Evolutionary conservation across 495 filamentous ascomycete species (phyloP).

Genomic region (Aspergillus panamensis): DNA sequence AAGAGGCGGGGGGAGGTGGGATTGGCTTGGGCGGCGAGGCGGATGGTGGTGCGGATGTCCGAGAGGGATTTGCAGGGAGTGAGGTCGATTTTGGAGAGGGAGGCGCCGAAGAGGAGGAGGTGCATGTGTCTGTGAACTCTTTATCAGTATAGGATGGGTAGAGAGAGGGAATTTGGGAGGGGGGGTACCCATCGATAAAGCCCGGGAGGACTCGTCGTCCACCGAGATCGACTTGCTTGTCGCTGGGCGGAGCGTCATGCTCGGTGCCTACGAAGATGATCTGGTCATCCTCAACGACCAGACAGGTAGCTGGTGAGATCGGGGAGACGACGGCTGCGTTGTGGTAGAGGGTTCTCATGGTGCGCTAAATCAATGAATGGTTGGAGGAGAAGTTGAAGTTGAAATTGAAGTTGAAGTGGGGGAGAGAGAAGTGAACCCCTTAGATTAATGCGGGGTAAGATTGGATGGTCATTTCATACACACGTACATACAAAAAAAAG

Average conservation of each 20-base stretch:
- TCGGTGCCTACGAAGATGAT: slow-evolving; percentile 40
- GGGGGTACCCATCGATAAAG: slow-evolving; percentile 56
- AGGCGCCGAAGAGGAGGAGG: slow-evolving; percentile 55
- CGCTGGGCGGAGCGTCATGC: slow-evolving; percentile 17
- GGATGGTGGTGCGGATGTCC: slow-evolving; percentile 51
- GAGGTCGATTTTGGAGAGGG: slow-evolving; percentile 54
- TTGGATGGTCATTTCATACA: not conserved
- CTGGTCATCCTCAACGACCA: slow-evolving; percentile 33
- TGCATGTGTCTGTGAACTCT: slow-evolving; percentile 40
- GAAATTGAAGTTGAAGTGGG: not conserved
- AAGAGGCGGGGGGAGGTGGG: slow-evolving; percentile 50
- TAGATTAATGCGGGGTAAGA: not conserved
- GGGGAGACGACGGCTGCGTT: slow-evolving; percentile 17
- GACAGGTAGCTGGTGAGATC: slow-evolving; percentile 7
- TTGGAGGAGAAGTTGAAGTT: not conserved
- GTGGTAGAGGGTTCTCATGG: slow-evolving; percentile 21
- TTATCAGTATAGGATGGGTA: not conserved
- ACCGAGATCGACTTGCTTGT: slow-evolving; percentile 36
- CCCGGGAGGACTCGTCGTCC: slow-evolving; percentile 52
- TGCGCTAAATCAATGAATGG: not conserved
- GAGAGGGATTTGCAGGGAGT: slow-evolving; percentile 46
- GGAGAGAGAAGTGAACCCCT: slow-evolving; percentile 3
- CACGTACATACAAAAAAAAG: slow-evolving; percentile 10
- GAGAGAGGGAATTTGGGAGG: not conserved
- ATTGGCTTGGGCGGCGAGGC: slow-evolving; percentile 40